Evolutionary conservation across 305 asterid species (phyloP).

Genomic region (Fraxinus sp.): DNA sequence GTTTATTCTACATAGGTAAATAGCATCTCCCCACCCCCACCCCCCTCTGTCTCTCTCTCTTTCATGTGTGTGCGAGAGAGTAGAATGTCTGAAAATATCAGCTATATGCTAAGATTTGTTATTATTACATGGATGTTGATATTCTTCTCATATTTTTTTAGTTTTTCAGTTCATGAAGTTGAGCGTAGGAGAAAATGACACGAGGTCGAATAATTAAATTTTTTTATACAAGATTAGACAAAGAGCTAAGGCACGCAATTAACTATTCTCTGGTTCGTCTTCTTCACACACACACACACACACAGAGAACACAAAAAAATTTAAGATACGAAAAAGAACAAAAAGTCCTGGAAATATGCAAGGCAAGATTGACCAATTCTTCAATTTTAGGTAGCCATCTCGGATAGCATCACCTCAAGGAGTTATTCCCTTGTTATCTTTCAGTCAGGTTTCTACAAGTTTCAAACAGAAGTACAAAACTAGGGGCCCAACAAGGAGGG

Average conservation of each 20-base stretch:
- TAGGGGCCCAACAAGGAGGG: neutral
- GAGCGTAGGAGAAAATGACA: slow-evolving; percentile 31
- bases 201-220: neutral
- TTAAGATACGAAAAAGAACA: neutral
- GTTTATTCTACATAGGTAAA: slow-evolving; percentile 18
- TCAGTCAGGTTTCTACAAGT: neutral
- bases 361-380: neutral
- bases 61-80: neutral
- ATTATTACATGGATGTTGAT: slow-evolving; percentile 28
- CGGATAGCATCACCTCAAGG: neutral
- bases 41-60: neutral
- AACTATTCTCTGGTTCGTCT: slow-evolving; percentile 12
- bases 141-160: neutral
- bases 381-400: neutral
- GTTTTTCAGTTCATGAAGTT: slow-evolving; percentile 15
- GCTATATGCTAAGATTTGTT: slow-evolving; percentile 51
- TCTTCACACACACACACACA: neutral
- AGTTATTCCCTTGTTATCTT: neutral
- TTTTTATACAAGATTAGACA: neutral
- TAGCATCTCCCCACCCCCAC: neutral
- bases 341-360: neutral
- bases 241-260: slow-evolving; percentile 24
- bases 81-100: slow-evolving; percentile 23
- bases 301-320: neutral
- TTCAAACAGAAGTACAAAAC: neutral